phyloP scores from a whole-genome alignment of 2,329 filamentous ascomycete genomes.

The Thermoascus crustaceus region DNA sequence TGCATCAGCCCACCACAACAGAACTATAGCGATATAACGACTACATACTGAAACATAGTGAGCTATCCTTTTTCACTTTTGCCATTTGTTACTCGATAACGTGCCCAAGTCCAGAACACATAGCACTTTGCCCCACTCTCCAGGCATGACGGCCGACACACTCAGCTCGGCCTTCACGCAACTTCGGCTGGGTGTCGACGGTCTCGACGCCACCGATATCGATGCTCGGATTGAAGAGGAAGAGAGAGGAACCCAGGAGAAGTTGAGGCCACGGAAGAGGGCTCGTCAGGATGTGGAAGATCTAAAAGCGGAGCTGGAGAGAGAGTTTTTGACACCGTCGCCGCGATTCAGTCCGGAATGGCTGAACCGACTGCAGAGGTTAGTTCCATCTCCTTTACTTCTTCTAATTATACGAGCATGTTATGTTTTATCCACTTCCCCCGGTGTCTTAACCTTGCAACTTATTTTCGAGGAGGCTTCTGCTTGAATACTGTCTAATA shows the following conservation, averaged over 20 bases:
- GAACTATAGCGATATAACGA: no score
- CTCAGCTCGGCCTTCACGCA: slow-evolving; percentile 20
- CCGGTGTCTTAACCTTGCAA: no score
- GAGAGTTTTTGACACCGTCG: slow-evolving; percentile 70
- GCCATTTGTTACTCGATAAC: neutral
- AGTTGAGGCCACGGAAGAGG: slow-evolving; percentile 35
- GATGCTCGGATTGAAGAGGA: slow-evolving; percentile 24
- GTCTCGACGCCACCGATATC: slow-evolving; percentile 16
- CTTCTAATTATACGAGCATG: neutral
- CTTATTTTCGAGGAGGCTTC: no score
- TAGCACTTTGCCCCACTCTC: neutral
- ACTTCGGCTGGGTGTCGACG: slow-evolving; percentile 18
- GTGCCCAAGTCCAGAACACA: neutral
- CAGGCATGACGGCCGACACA: slow-evolving; percentile 17
- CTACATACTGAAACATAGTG: no score
- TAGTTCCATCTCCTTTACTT: slow-evolving; percentile 13
- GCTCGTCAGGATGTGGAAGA: slow-evolving; percentile 45
- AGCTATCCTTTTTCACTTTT: no score
- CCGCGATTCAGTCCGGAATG: slow-evolving; percentile 72
- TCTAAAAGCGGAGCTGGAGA: slow-evolving; percentile 63
- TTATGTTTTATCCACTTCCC: slow-evolving; percentile 3
- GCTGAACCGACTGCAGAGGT: slow-evolving; percentile 82
- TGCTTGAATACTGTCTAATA: no score
- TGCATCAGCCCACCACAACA: no score
- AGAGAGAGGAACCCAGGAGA: slow-evolving; percentile 22